Evolutionary conservation across 2,329 filamentous ascomycete genomes (phyloP).

Genomic region (Gliomastix tumulicola): DNA sequence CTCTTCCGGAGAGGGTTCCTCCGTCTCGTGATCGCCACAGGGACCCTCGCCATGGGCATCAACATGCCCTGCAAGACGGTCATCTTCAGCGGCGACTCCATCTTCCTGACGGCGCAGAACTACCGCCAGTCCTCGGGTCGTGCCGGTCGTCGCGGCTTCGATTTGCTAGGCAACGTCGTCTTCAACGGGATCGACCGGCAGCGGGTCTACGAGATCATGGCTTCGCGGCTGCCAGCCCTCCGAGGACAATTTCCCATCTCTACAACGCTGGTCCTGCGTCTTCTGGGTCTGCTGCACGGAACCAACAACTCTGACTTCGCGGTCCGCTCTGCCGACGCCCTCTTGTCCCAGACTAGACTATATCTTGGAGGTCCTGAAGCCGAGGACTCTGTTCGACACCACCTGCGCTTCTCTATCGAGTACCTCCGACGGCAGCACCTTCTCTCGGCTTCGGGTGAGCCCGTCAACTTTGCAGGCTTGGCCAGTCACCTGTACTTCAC

Average conservation of each 20-base stretch:
- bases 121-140: conserved; percentile 72
- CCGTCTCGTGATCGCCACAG: conserved; percentile 66
- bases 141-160: conserved; percentile 74
- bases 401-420: conserved; percentile 74
- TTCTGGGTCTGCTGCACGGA: conserved; percentile 60
- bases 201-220: conserved; percentile 63
- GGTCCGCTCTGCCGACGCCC: conserved; percentile 52
- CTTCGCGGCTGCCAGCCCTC: conserved; percentile 65
- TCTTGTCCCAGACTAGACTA: conserved; percentile 63
- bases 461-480: conserved; percentile 65
- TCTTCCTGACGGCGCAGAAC: conserved; percentile 67
- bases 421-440: conserved; percentile 66
- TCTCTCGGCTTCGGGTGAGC: conserved; percentile 50
- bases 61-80: conserved; percentile 83
- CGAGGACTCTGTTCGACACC: conserved; percentile 65
- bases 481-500: conserved; percentile 71
- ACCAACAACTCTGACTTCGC: conserved; percentile 59
- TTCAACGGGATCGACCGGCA: conserved; percentile 59
- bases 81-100: conserved; percentile 66
- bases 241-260: conserved; percentile 75
- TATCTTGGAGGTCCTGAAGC: conserved; percentile 64
- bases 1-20: conserved; percentile 68
- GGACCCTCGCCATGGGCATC: conserved; percentile 70
- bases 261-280: conserved; percentile 61
- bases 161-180: conserved; percentile 73